phyloP scores from a whole-genome alignment of 805 yeast species.

The Kodamaea kaohsiungensis region DNA sequence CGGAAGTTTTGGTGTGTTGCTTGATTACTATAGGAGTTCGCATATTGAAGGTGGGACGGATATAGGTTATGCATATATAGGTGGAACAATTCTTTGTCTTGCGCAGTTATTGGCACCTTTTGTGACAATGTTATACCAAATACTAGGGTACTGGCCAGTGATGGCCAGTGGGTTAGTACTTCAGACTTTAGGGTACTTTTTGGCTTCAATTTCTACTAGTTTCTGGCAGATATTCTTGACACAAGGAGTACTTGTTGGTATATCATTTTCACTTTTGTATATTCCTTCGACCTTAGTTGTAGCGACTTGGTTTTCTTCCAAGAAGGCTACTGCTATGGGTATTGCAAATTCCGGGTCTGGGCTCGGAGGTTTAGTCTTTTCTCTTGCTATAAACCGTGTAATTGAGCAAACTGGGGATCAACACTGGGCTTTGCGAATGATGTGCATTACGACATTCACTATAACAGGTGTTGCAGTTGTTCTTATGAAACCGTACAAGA shows the following conservation, averaged over 20 bases:
- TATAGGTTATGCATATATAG: constrained; percentile 54
- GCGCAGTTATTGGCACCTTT: constrained; percentile 62
- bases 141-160: constrained; percentile 51
- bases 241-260: constrained; percentile 52
- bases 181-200: constrained; percentile 45
- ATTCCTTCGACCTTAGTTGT: constrained; percentile 46
- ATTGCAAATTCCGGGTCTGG: constrained; percentile 51
- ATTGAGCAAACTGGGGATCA: constrained; percentile 43
- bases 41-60: constrained; percentile 45
- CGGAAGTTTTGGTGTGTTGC: constrained; percentile 59
- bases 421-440: constrained; percentile 45
- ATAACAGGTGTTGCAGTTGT: constrained; percentile 38
- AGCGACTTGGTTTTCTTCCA: constrained; percentile 52
- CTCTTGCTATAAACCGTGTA: constrained; percentile 43
- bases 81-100: constrained; percentile 48
- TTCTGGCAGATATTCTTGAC: constrained; percentile 54
- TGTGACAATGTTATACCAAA: constrained; percentile 46
- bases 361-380: constrained; percentile 51
- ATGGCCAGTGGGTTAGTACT: constrained; percentile 48
- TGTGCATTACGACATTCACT: constrained; percentile 34
- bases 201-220: constrained; percentile 52
- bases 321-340: constrained; percentile 50
- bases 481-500: constrained; percentile 46
- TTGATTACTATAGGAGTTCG: constrained; percentile 47
- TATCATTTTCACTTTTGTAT: constrained; percentile 47